Evolutionary conservation across 768 basidiomycete species (phyloP).

Genomic region (Kwoniella sp.): DNA sequence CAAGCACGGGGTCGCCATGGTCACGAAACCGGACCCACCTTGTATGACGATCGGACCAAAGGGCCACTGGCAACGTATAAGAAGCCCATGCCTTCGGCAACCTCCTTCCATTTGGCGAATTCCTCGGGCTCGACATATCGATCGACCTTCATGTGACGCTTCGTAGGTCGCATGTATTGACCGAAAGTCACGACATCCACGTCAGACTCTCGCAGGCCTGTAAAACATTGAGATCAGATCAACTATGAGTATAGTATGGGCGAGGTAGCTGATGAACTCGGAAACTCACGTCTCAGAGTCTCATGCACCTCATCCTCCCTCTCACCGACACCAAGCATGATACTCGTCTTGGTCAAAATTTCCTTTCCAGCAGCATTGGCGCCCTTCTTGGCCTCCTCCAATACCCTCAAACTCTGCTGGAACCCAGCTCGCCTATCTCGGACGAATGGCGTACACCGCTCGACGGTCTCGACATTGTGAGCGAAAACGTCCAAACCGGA

Average conservation of each 20-base stretch:
- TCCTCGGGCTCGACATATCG: slow-evolving; percentile 93
- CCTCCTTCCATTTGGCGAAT: slow-evolving; percentile 85
- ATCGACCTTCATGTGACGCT: slow-evolving; percentile 98
- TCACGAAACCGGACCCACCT: slow-evolving; percentile 63
- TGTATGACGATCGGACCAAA: slow-evolving; percentile 92
- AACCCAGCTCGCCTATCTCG: slow-evolving; percentile 93
- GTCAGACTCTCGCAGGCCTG: slow-evolving; percentile 82
- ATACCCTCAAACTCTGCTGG: slow-evolving; percentile 62
- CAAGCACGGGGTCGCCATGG: background rate
- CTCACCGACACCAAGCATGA: slow-evolving; percentile 98
- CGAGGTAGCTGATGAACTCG: background rate
- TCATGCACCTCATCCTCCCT: slow-evolving; percentile 76
- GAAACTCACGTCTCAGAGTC: slow-evolving; percentile 72
- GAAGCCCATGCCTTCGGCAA: slow-evolving; percentile 93
- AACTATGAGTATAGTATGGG: no score
- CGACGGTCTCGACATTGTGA: slow-evolving; percentile 96
- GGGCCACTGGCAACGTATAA: slow-evolving; percentile 96
- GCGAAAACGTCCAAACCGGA: slow-evolving; percentile 98
- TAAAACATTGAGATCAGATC: slow-evolving; percentile 7
- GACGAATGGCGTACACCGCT: slow-evolving; percentile 88
- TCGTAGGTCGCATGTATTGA: slow-evolving; percentile 99
- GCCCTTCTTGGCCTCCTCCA: slow-evolving; percentile 54
- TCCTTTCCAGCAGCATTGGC: slow-evolving; percentile 57
- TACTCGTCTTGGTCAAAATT: slow-evolving; percentile 91
- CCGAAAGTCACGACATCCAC: slow-evolving; percentile 99